phyloP scores from a whole-genome alignment of 805 yeast species.

The Zygosaccharomyces bailii region DNA sequence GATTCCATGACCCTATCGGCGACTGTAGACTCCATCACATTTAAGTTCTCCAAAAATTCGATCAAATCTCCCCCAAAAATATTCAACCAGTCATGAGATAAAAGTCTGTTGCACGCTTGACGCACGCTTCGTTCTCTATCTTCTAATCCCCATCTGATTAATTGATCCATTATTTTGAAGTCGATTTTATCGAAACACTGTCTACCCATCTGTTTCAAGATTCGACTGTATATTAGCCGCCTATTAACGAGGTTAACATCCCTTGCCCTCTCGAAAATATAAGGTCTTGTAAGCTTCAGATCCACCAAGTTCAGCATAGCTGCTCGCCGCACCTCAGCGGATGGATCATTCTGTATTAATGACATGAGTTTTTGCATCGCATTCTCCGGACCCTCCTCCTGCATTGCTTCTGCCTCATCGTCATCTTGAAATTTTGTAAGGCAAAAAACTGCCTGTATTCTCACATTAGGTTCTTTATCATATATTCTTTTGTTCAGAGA shows the following conservation, averaged over 20 bases:
- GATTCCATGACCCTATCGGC: slow-evolving; percentile 66
- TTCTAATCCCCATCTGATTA: slow-evolving; percentile 79
- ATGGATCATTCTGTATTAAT: slow-evolving; percentile 72
- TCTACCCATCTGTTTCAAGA: slow-evolving; percentile 64
- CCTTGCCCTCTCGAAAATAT: slow-evolving; percentile 73
- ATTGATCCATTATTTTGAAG: slow-evolving; percentile 53
- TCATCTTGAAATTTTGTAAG: slow-evolving; percentile 72
- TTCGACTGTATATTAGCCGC: slow-evolving; percentile 63
- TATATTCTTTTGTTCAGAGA: slow-evolving; percentile 59
- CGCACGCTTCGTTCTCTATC: slow-evolving; percentile 79
- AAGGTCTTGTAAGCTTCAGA: slow-evolving; percentile 49
- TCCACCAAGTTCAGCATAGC: slow-evolving; percentile 69
- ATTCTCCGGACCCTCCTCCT: slow-evolving; percentile 40
- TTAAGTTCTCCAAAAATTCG: slow-evolving; percentile 66
- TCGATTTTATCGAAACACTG: slow-evolving; percentile 40
- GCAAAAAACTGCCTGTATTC: slow-evolving; percentile 82
- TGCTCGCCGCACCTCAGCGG: slow-evolving; percentile 86
- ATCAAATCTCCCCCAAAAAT: slow-evolving; percentile 64
- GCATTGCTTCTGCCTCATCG: slow-evolving; percentile 34
- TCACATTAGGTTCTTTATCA: slow-evolving; percentile 72
- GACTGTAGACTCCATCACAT: slow-evolving; percentile 61
- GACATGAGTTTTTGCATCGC: slow-evolving; percentile 46
- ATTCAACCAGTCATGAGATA: slow-evolving; percentile 70
- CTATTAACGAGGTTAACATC: slow-evolving; percentile 73
- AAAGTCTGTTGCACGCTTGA: slow-evolving; percentile 66